Evolutionary conservation across 1,284 basidiomycete species (phyloP), one percentile per base, ranked within the genome.

Genomic region (Fistulina hepatica): DNA sequence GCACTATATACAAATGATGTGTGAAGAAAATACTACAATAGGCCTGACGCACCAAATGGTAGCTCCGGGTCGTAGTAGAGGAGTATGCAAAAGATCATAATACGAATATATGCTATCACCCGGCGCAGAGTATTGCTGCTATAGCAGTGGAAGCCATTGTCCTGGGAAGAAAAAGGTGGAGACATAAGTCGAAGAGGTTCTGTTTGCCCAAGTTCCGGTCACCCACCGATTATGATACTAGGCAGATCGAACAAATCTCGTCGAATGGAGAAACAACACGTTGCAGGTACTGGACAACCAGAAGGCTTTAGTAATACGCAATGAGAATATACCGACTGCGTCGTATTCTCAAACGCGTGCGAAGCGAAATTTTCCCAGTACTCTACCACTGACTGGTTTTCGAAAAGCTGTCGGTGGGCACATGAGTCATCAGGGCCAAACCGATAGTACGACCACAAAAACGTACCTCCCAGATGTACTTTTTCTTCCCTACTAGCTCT

Each of bases 341-440:
- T 89, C 37, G 89, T 91, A 59, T 91, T 93, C 60, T 95, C 91
- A 50, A 97, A 97, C 5, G 92, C 92, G 58, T 94, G 89, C 38
- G 80, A 77, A 16, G 88, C 86, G 56, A 94, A 95, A 58, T 86
- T 89, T 59, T 95, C 92, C 81, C 86, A 95, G 59, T 94, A 95
- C 54, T 91, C 83, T 38, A 95, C 86, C 19, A 84, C 82, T 33
- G 84, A 89, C 55, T 85, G 81, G 59, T 88, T 88, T 60, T 88
- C 82, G 55, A 92, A 90, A 34, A 93, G 63, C 83, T 88, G 52
- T 31, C 8, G 25, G 33, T 10, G 34, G 43, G 26, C 33, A 44
- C 20, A 31, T 39, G 21, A 36, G 24, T 37, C 21, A 39, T 38
- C 43, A 46, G 46, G 43, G 47, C 51, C 39, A 42, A 43, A 35